Percentiles rank a stretch among this genome's conserved stretches.
Evolutionary conservation across 148 eudicot species (phyloP).

Genomic region (Pharnaceum exiguum): DNA sequence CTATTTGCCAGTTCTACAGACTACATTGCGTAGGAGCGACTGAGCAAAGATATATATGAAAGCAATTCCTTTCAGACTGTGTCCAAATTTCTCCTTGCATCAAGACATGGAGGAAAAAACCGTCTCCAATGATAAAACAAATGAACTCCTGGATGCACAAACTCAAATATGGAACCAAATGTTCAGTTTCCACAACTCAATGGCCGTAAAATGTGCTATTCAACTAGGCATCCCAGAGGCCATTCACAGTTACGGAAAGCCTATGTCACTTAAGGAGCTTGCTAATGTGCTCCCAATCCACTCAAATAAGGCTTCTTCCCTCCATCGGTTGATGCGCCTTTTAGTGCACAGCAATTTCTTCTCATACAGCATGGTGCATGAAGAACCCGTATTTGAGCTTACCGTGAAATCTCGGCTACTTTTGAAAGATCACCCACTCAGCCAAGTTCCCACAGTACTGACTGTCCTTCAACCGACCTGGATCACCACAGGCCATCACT

Average conservation of each 20-base stretch:
- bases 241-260: conserved; percentile 22
- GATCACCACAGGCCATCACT: conserved; percentile 1
- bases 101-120: neutral
- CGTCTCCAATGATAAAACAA: neutral
- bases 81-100: too few species aligned
- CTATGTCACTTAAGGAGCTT: conserved; percentile 17
- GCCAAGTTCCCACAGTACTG: conserved; percentile 10
- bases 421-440: conserved; percentile 16
- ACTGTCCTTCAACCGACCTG: conserved; percentile 11
- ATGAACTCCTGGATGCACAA: conserved; percentile 21
- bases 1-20: too few species aligned
- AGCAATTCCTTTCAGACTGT: too few species aligned
- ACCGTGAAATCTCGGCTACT: conserved; percentile 22
- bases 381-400: conserved; percentile 16
- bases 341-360: conserved; percentile 21
- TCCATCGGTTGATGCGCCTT: conserved; percentile 25
- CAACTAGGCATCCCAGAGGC: conserved; percentile 24
- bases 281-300: conserved; percentile 7
- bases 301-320: conserved; percentile 15
- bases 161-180: conserved; percentile 21
- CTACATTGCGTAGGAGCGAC: too few species aligned
- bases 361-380: neutral
- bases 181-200: conserved; percentile 8
- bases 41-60: too few species aligned
- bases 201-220: conserved; percentile 27